Percentiles rank a stretch among this genome's conserved stretches.
These are phyloP conservation scores for Fusarium begoniae DNA, from an alignment of 2,329 filamentous ascomycete species.

Conservation along the genomic window DNA sequence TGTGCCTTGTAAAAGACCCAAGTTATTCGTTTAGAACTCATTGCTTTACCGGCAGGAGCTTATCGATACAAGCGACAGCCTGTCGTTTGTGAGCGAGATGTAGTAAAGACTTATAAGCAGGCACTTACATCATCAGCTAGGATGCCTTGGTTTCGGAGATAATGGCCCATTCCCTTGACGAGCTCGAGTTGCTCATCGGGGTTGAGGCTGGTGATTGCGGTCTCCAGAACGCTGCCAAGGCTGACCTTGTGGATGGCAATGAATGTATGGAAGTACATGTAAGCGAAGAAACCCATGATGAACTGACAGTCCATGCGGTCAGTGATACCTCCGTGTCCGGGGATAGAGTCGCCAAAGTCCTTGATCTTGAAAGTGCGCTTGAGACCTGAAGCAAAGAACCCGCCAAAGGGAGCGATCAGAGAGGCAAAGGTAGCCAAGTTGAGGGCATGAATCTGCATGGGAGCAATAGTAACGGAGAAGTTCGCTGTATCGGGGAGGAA, in stretches of 20 bases:
- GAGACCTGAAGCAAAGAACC: slow-evolving; percentile 96
- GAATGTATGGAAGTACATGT: slow-evolving; percentile 98
- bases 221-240: slow-evolving; percentile 88
- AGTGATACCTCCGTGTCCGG: slow-evolving; percentile 96
- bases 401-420: slow-evolving; percentile 94
- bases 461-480: slow-evolving; percentile 77
- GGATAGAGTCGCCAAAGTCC: slow-evolving; percentile 98
- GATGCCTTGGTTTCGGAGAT: slow-evolving; percentile 71
- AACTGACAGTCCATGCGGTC: slow-evolving; percentile 99
- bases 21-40: slow-evolving; percentile 18
- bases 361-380: slow-evolving; percentile 99
- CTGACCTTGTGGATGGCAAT: slow-evolving; percentile 88
- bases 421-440: slow-evolving; percentile 93
- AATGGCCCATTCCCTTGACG: slow-evolving; percentile 70
- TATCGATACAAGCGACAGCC: slow-evolving; percentile 43
- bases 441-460: slow-evolving; percentile 93
- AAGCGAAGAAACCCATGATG: slow-evolving; percentile 99
- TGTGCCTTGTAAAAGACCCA: slow-evolving; percentile 2
- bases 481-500: slow-evolving; percentile 69
- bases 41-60: slow-evolving; percentile 34
- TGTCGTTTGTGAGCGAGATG: slow-evolving; percentile 17
- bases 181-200: slow-evolving; percentile 90
- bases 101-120: not conserved
- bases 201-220: slow-evolving; percentile 87
- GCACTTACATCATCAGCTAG: slow-evolving; percentile 46